Base-by-base conservation (phyloP, 768 basidiomycete species). In the Pleurotus ostreatus region DNA sequence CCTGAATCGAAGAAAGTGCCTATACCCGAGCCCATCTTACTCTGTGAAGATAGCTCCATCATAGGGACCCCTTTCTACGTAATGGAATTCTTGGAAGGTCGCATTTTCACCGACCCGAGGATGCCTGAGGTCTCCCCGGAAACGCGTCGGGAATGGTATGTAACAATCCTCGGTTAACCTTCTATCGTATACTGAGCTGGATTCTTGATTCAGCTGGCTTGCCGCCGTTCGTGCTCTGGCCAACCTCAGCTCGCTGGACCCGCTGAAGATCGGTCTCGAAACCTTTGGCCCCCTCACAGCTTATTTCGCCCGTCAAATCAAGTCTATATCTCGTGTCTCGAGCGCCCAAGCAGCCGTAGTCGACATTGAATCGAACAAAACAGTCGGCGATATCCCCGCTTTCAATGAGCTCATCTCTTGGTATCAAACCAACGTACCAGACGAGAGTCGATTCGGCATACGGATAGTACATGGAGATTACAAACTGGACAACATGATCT, bases 401-500 rank as follows among this genome's bases (percentile, higher is more conserved):
- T 89, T 88, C 68, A 74, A 83, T 46, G 84, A 88, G 60, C 70
- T 97, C 63, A 71, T 92, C 53, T 68, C 70, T 12, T 97, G 91
- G 92, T 97, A 94, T 70, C 71, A 75, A 58, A 68, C 71, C 25
- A 80, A 91, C 64, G 71, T 92, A 23, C 94, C 92, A 2, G 83
- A 92, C 63, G 93, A 95, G 71, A 73, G 66, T 59, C 84, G 84
- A 67, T 81, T 79, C 1, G 92, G 90, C 0, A 74, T 81, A 54
- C 84, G 91, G n/a, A 85, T 99, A 60, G 94, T 98, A 4, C 96
- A 98, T 67, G 96, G 96, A 23, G 96, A 99, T 70, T 98, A 92
- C 68, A 99, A 99, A 69, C 76, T 96, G n/a, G 96, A 99, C 71
- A 99, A 99, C 69, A 69, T 99, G 60, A 81, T 98, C 60, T 98